Conservation (phyloP, 257 asterid genomes). For the Haberlea rhodopensis region DNA sequence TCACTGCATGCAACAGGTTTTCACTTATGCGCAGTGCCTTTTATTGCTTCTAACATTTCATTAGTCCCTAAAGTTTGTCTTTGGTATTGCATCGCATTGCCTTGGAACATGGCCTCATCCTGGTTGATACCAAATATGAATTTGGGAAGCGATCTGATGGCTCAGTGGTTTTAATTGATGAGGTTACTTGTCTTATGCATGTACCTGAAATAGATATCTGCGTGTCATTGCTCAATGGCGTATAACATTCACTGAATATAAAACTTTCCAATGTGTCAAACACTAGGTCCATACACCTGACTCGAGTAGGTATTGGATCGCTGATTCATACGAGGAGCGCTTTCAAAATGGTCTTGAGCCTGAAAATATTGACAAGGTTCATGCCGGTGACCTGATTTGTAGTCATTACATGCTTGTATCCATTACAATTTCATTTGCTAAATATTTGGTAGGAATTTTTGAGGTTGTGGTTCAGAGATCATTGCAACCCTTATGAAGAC, state of each 20-base stretch:
- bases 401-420: not conserved
- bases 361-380: conserved; percentile 94
- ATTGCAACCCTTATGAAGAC: conserved; percentile 87
- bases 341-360: conserved; percentile 79
- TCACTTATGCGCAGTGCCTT: not conserved
- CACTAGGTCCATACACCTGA: conserved; percentile 94
- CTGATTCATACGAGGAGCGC: conserved; percentile 63
- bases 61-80: not conserved
- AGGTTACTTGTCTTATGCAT: conserved; percentile 46
- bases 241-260: conserved; percentile 13
- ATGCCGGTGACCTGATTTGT: conserved; percentile 7
- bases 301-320: conserved; percentile 95
- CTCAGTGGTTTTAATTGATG: conserved; percentile 68
- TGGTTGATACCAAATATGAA: conserved; percentile 97
- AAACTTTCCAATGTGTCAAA: not conserved
- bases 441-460: conserved; percentile 69
- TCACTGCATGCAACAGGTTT: not conserved
- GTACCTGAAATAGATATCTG: conserved; percentile 13
- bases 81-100: conserved; percentile 55
- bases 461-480: conserved; percentile 92
- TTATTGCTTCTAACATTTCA: not conserved
- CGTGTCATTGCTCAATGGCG: conserved; percentile 4
- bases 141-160: conserved; percentile 95
- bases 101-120: conserved; percentile 69
- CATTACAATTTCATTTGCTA: not conserved